These are phyloP conservation scores for Neckera pumila DNA, from an alignment of 225 moss, liverwort and hornwort species.

Conservation along the genomic window DNA sequence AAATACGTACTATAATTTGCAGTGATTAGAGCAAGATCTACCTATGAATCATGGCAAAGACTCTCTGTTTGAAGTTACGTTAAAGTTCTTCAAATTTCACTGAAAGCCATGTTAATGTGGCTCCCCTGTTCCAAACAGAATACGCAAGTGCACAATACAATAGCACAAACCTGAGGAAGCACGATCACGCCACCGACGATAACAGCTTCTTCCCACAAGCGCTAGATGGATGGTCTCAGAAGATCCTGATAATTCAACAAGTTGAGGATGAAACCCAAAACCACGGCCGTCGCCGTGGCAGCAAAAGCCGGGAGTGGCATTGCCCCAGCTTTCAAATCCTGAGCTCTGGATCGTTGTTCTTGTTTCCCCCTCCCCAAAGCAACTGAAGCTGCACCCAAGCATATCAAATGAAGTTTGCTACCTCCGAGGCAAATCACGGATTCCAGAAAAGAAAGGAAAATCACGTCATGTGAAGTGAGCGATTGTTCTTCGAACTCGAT, in stretches of 20 bases:
- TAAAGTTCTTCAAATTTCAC: background rate
- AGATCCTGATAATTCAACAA: constrained; percentile 47
- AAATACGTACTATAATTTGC: background rate
- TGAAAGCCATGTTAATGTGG: background rate
- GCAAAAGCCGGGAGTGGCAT: constrained; percentile 54
- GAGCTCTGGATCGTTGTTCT: background rate
- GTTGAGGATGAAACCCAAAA: constrained; percentile 51
- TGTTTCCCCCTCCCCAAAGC: background rate
- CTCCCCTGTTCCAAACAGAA: background rate
- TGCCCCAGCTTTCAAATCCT: constrained; percentile 27
- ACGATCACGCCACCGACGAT: constrained; percentile 53
- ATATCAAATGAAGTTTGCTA: background rate
- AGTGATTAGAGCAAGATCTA: background rate
- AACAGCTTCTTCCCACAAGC: constrained; percentile 56
- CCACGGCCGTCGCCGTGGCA: constrained; percentile 34
- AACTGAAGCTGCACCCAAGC: background rate
- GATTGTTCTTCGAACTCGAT: background rate
- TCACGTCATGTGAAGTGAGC: background rate
- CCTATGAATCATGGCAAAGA: background rate
- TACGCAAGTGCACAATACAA: background rate
- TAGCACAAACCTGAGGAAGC: constrained; percentile 56
- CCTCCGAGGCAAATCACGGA: background rate
- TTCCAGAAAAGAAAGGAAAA: too few relatives aligned
- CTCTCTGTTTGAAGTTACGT: background rate
- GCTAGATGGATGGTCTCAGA: constrained; percentile 48